Base-by-base conservation (phyloP, 129 eudicot genomes). In the Chrysanthemum seticuspe region DNA sequence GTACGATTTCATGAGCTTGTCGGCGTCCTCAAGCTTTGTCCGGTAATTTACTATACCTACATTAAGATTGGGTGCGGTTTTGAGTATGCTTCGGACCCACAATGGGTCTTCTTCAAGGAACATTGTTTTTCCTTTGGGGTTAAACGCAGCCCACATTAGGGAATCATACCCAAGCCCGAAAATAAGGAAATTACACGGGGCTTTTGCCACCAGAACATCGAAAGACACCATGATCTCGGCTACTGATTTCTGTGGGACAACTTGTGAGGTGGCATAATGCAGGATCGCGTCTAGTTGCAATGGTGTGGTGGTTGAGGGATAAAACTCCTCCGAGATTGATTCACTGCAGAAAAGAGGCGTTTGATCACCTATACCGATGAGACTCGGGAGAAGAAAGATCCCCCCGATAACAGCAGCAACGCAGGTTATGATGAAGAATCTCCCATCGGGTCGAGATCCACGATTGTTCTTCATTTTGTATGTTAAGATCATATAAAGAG, bases 131-230 rank as follows among this genome's bases (percentile, higher is more conserved):
- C 98, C 98, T 65, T 80, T 77, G 10, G 95, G 83, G 60, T 93
- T 93, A 60, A 89, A 81, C 0, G 90, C 71, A 12, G 86, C 83
- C 98, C 98, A 93, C 98, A 89, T 93, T n/a, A 85, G 79, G 9
- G 96, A 89, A 40, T 89, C 98, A 70, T 79, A 88, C 8, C 96
- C 95, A 14, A 89, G 85, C 13, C 98, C 96, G 65, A 87, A 93
- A 3, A 93, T 90, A 10, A 93, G 89, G 75, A 93, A 85, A 52
- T 89, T 89, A 64, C 88, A 81, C 0, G 90, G 88, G 8, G 81
- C 56, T 1, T 73, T 70, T 1, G 85, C 34, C 3, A 14, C 76
- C 40, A 92, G 89, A 50, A 85, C 92, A 31, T 80, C 66, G 63
- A 79, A 85, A 9, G 91, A 83, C 51, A 77, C 54, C 4, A 71